Evolutionary conservation across 108 stramenopile species (phyloP).

Genomic region (Skeletonema grethae): DNA sequence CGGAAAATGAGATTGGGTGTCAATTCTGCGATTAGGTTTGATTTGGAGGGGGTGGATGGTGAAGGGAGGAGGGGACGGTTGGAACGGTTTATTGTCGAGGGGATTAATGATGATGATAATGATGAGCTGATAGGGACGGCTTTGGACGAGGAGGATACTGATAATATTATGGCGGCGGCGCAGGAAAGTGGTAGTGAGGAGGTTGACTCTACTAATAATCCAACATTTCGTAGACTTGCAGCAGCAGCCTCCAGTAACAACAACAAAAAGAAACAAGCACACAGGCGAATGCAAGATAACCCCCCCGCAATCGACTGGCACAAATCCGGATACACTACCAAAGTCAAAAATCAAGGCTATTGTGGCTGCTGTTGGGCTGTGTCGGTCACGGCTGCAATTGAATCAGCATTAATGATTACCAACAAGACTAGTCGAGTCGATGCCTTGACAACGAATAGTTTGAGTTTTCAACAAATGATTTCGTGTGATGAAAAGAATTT

Average conservation of each 20-base stretch:
- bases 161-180: neutral
- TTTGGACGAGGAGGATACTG: neutral
- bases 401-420: conserved; percentile 71
- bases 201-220: neutral
- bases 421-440: conserved; percentile 15
- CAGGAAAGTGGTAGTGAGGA: no score
- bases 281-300: conserved; percentile 14
- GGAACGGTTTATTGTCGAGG: conserved; percentile 11
- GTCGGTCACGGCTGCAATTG: conserved; percentile 83
- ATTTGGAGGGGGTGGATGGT: neutral
- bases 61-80: conserved; percentile 9
- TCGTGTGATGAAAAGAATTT: conserved; percentile 67
- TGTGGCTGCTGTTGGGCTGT: conserved; percentile 96
- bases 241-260: neutral
- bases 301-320: conserved; percentile 75
- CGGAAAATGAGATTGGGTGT: conserved; percentile 25
- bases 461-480: conserved; percentile 84
- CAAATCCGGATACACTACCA: conserved; percentile 68
- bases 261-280: conserved; percentile 2
- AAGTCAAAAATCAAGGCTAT: conserved; percentile 84
- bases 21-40: neutral
- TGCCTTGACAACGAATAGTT: conserved; percentile 29
- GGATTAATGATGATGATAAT: neutral
- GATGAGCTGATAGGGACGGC: neutral
- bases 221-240: neutral